Conservation (phyloP, 768 basidiomycete genomes). For the Mrakia gelida region DNA sequence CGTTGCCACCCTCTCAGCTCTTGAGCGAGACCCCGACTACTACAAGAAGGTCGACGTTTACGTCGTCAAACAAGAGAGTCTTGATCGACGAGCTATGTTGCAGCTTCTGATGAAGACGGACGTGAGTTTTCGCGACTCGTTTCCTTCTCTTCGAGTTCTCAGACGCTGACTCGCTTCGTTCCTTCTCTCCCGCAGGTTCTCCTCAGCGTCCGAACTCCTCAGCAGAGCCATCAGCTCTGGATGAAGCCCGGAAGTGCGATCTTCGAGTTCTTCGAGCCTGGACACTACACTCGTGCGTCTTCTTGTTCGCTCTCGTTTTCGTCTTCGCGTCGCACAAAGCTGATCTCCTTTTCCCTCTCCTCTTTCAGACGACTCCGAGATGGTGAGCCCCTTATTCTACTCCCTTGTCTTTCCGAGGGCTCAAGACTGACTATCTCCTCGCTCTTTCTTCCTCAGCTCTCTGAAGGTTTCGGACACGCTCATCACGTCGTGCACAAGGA, state of each 20-base stretch:
- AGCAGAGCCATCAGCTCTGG: slow-evolving; percentile 28
- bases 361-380: slow-evolving; percentile 24
- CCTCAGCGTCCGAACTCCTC: slow-evolving; percentile 24
- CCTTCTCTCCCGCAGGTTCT: not conserved
- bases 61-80: slow-evolving; percentile 24
- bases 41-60: slow-evolving; percentile 18
- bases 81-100: slow-evolving; percentile 23
- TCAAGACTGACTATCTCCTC: not conserved
- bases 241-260: slow-evolving; percentile 31
- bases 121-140: not conserved
- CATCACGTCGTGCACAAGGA: slow-evolving; percentile 27
- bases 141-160: not conserved
- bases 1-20: not conserved
- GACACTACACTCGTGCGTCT: slow-evolving; percentile 18
- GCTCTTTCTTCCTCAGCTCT: not conserved
- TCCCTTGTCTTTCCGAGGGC: not conserved
- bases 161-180: not conserved
- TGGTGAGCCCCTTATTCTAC: slow-evolving; percentile 10
- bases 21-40: slow-evolving; percentile 8
- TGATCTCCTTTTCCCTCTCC: not conserved
- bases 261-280: slow-evolving; percentile 24
- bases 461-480: slow-evolving; percentile 25
- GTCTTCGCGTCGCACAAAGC: not conserved
- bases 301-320: not conserved
- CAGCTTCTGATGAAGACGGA: slow-evolving; percentile 25